Evolutionary conservation across 2,329 filamentous ascomycete genomes (phyloP).

Genomic region (Periglandula ipomoeae): DNA sequence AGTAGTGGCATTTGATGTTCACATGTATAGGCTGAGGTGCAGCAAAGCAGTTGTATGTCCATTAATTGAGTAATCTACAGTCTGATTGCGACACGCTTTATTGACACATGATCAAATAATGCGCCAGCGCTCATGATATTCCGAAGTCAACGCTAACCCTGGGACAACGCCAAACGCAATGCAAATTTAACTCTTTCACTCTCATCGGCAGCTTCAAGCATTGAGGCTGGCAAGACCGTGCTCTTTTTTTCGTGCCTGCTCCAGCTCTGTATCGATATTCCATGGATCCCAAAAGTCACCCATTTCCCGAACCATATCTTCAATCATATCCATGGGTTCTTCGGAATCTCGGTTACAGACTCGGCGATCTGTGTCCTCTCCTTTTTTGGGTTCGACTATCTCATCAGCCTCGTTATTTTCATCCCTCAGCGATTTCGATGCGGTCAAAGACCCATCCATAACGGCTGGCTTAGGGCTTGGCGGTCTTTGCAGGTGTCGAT

Average conservation of each 20-base stretch:
- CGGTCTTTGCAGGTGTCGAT: conserved; percentile 29
- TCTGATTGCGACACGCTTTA: not conserved
- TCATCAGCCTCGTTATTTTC: not conserved
- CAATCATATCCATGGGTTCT: conserved; percentile 26
- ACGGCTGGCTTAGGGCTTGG: conserved; percentile 15
- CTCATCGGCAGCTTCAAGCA: not conserved
- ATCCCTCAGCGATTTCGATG: conserved; percentile 13
- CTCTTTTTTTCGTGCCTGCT: conserved; percentile 16
- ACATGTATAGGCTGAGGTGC: too few species aligned
- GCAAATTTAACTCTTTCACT: not conserved
- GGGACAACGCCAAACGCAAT: not conserved
- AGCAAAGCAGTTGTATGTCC: too few species aligned
- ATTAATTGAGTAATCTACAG: too few species aligned
- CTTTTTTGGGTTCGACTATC: not conserved
- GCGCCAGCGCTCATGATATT: too few species aligned
- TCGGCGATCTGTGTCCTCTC: not conserved
- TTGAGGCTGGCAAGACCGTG: not conserved
- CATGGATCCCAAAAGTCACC: conserved; percentile 24
- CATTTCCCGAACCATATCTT: conserved; percentile 28
- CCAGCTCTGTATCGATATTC: conserved; percentile 28
- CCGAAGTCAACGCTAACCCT: not conserved
- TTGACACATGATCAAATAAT: not conserved
- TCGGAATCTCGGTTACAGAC: conserved; percentile 14
- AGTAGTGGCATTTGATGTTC: too few species aligned
- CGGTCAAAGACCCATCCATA: conserved; percentile 18